Base-by-base conservation (phyloP, 2,329 filamentous ascomycete genomes). In the Sclerotinia trifoliorum region DNA sequence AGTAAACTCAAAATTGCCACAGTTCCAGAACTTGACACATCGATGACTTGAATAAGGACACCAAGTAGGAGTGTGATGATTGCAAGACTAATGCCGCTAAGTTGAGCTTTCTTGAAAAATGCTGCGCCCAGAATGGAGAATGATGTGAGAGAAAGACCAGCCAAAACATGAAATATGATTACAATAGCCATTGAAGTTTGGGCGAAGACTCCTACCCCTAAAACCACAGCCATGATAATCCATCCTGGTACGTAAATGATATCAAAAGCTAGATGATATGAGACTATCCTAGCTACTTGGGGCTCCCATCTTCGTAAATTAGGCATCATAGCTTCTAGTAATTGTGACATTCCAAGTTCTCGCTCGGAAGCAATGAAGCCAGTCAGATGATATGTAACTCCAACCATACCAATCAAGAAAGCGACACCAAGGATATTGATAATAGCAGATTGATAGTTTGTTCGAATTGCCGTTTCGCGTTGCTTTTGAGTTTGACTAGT, bases 311-410 rank as follows among this genome's bases (percentile, higher is more conserved):
- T 82, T 61, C 84, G 84, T 66, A 84, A 84, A 67, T 91, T 91
- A 0, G 92, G 90, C 83, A 95, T 94, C 92, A 96, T 97, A 66
- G 92, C 90, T 79, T 97, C 94, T 55, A 97, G 87, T 39, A 97
- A 83, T 71, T 93, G 91, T 5, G 92, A 92, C 85, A 97, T 95
- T 68, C 93, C 94, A 21, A 88, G 83, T 80, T 97, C 94, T 67
- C 94, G 84, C 79, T 97, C 94, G 2, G 89, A 88, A 10, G 94
- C 93, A 77, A 96, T 89, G 74, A 94, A 88, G 11, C 94, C 94
- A 0, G 92, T 92, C 68, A 96, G 82, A 75, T 97, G 93, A 77
- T 97, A 97, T 49, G 89, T 90, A 35, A 97, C 86, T 66, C 92
- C 92, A 57, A 95, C 88, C 66, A 95, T 85, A 26, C 88, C 90